Evolutionary conservation across 805 yeast genomes (phyloP), one percentile per base, ranked within the genome.

Genomic region (Ogataea naganishii): DNA sequence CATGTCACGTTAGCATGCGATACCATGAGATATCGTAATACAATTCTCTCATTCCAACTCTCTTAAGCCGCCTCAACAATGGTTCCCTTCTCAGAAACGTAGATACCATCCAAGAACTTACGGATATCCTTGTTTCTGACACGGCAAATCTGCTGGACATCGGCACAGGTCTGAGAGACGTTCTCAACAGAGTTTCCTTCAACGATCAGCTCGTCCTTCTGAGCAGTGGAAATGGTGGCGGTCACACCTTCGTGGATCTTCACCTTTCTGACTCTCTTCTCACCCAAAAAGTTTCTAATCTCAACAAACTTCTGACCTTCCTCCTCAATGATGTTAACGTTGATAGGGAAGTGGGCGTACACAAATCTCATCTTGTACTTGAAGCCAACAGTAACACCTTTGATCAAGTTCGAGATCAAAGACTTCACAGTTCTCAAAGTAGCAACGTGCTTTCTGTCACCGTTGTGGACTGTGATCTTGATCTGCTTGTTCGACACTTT

Each of bases 61-160:
- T 18, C n/a, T 28, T 28, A 28, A 6, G 23, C 10, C 27, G 51
- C 56, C 38, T 78, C 83, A 45, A 68, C 81, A 61, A 89, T 73
- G 64, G 72, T 71, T 59, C 95, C 95, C 71, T 81, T 82, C 72
- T 82, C 94, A 50, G 96, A 88, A 57, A 89, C 98, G 69, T 89
- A 89, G 73, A 89, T 88, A 86, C 99, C 99, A 69, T 94, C 98
- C 77, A 92, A 82, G 80, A 89, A 89, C 79, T 89, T 89, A 74
- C 98, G 84, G 88, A 92, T 89, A 92, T 89, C 98, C 89, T 92
- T 92, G 92, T 89, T 89, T 77, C 95, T 83, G 62, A 86, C 97
- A 67, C 94, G 79, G 77, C 96, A 86, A 67, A 76, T 76, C 75
- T 89, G 97, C 72, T 89, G 96, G 57, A 92, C 75, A 62, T 86